Evolutionary conservation across 441 rosid species (phyloP), one percentile per base, ranked within the genome.

Genomic region (Mallotus japonicus): DNA sequence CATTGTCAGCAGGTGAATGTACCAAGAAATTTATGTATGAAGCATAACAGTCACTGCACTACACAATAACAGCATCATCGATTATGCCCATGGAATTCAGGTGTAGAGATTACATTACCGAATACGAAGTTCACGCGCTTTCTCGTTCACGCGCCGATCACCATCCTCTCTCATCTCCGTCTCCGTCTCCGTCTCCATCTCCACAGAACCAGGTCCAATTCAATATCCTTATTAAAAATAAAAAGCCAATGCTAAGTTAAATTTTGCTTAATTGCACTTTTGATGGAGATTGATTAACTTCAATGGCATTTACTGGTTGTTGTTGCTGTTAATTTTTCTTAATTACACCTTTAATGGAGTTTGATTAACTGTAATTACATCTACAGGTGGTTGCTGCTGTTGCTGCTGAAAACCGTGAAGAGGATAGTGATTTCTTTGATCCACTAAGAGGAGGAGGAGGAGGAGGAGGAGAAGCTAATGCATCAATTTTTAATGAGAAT

Each of bases 81-180:
- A 65, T 59, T 47, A 46, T 76, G 17, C 77, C 77, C 61, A 90
- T 91, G 97, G 91, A 89, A 82, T 92, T 90, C 87, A 82, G 94
- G 71, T 82, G 77, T 75, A 90, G 97, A 66, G 83, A 89, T 75
- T 92, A 88, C 79, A 72, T 44, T 32, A 81, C 82, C 62, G 86
- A 87, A 59, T 70, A 66, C 13, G 76, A 88, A 59, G 76, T 82
- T 60, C 85, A 76, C 72, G 77, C 83, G 73, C 89, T 94, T 46
- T 86, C 78, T 68, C 90, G 93, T 12, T 70, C 87, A 76, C 75
- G 72, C 73, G 82, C 85, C 72, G 80, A 73, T 13, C 67, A 65
- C 42, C 93, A 92, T 62, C 99, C 99, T 77, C 92, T 92, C 71
- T 85, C 78, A 47, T n/a, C 86, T 50, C 65, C 77, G 17, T 3